These are phyloP conservation scores for Ganoderma boninense DNA, from an alignment of 1,284 basidiomycete species.

Conservation along the genomic window DNA sequence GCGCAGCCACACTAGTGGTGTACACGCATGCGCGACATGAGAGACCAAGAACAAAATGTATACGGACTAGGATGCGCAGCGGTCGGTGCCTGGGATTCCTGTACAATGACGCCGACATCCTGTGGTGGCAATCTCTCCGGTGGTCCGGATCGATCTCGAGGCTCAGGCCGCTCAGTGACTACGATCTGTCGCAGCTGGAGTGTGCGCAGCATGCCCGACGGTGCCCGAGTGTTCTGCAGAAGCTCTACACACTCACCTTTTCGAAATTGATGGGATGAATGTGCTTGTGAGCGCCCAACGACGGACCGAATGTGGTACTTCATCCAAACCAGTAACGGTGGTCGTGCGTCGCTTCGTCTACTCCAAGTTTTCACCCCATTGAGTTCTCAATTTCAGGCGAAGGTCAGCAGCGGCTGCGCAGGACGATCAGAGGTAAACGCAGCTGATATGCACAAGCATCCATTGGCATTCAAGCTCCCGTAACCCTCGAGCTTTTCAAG, in stretches of 20 bases:
- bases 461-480: background rate
- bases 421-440: background rate
- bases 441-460: background rate
- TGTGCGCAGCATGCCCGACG: background rate
- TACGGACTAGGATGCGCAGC: background rate
- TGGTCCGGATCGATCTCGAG: background rate
- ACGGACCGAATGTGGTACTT: background rate
- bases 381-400: background rate
- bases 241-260: background rate
- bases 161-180: background rate
- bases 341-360: background rate
- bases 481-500: constrained; percentile 23
- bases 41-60: background rate
- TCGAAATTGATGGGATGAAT: background rate
- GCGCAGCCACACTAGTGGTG: constrained; percentile 1
- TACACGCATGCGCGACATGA: background rate
- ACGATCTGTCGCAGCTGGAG: background rate
- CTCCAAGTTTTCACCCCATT: background rate
- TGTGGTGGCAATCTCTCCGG: background rate
- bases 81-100: background rate
- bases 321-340: background rate
- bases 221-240: too few relatives aligned
- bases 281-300: background rate
- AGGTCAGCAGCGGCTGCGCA: background rate
- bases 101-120: background rate